Base-by-base conservation (phyloP, 371 early-diverging fungal genomes). In the Rhizopus stolonifer region DNA sequence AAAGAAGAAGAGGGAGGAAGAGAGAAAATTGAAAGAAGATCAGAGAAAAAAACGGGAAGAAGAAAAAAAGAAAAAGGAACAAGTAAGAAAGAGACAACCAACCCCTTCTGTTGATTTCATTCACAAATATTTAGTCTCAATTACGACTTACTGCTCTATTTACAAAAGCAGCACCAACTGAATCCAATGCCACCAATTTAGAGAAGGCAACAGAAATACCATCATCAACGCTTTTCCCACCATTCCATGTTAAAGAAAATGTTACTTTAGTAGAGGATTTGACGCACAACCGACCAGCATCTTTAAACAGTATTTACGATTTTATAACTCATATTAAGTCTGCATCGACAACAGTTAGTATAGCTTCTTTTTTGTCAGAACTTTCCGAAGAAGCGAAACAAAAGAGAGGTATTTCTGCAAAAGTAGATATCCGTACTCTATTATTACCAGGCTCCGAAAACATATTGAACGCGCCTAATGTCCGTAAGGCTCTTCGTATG, bases 221-320 rank as follows among this genome's bases (percentile, higher is more conserved):
- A 46, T 77, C 69, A 42, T 49, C 59, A 23, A 64, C 73, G 1
- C 59, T 75, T 4, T 91, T 91, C 57, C 82, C 82, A 1, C 84
- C 86, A 13, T 89, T 89, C 58, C 81, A 85, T 61, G 69, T 84
- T 34, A 83, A 84, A 32, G 75, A 76, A 13, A 57, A 78, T 47
- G 78, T 85, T 1, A 65, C 65, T 5, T 59, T 83, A 3, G n/a
- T 22, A 11, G 29, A 51, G 4, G 26, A 60, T 52, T 8, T 52
- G 39, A n/a, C 60, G 49, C 13, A 61, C 52, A 21, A 21, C 15
- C 15, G 22, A 15, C 13, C 21, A 42, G 8, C 18, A 10, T 18
- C 31, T 24, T 6, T 21, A 25, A 25, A n/a, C 22, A 40, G 26
- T 29, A 33, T 42, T 22, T 4, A 43, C 2, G 34, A 51, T 19